Percentiles rank a stretch among this genome's conserved stretches.
These are phyloP conservation scores for Zasmidium angulare DNA, from an alignment of 2,329 filamentous ascomycete genomes.

Conservation along the genomic window DNA sequence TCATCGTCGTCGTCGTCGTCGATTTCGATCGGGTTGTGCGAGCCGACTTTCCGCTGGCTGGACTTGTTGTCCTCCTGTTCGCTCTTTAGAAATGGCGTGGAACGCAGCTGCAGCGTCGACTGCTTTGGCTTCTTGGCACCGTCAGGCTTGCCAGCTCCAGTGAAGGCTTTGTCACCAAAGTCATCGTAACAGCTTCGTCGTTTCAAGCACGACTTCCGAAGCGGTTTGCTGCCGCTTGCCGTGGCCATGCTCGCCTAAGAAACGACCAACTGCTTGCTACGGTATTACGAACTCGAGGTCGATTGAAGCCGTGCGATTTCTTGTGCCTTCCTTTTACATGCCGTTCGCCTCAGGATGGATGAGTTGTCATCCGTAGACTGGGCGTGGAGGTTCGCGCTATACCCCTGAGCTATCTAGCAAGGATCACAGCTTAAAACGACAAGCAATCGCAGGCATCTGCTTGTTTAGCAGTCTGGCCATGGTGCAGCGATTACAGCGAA, in stretches of 20 bases:
- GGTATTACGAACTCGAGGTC: too few relatives aligned
- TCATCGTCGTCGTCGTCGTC: background rate
- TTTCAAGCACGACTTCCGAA: background rate
- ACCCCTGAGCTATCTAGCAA: too few relatives aligned
- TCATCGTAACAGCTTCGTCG: background rate
- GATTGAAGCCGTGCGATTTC: too few relatives aligned
- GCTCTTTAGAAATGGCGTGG: background rate
- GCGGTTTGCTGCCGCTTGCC: background rate
- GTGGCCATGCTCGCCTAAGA: background rate
- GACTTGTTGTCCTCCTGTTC: background rate
- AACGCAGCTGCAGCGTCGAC: background rate
- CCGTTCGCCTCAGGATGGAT: too few relatives aligned
- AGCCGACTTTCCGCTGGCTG: background rate
- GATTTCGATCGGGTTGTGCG: background rate
- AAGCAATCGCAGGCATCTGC: too few relatives aligned
- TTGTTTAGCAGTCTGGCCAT: too few relatives aligned
- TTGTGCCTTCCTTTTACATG: too few relatives aligned
- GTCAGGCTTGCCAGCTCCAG: background rate
- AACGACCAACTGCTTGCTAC: too few relatives aligned
- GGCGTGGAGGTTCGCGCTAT: too few relatives aligned
- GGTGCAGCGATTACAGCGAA: too few relatives aligned
- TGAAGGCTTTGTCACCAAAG: background rate
- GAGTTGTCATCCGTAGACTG: too few relatives aligned
- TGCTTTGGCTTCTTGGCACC: background rate
- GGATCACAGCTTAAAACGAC: too few relatives aligned